Conservation (phyloP, 305 asterid genomes). For the Fraxinus floribunda region DNA sequence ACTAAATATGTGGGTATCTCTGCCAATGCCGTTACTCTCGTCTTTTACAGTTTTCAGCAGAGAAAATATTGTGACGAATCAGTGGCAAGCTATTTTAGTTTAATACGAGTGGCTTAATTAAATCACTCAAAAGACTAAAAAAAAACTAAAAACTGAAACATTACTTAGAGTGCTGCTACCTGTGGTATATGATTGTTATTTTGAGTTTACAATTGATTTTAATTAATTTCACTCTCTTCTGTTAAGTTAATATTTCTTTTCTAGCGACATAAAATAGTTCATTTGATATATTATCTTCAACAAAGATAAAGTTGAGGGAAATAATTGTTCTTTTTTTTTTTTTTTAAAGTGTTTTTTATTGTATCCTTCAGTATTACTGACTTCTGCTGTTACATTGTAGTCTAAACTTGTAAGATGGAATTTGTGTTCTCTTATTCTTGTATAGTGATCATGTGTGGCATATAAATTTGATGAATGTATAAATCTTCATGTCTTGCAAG, state of each 20-base stretch:
- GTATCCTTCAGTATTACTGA: constrained; percentile 2
- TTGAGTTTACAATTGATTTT: neutral
- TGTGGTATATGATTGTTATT: neutral
- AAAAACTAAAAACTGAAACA: neutral
- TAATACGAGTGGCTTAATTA: neutral
- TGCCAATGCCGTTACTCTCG: neutral
- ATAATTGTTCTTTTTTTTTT: constrained; percentile 1
- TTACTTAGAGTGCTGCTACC: neutral
- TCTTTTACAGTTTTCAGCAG: neutral
- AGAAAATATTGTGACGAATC: neutral
- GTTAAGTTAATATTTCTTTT: neutral
- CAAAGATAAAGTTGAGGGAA: neutral
- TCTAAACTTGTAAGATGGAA: constrained; percentile 5
- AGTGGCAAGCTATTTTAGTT: neutral
- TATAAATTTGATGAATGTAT: constrained; percentile 16
- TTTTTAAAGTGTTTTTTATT: neutral
- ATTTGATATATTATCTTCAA: neutral
- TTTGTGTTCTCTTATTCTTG: constrained; percentile 1
- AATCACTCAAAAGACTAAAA: neutral
- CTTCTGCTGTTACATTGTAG: constrained; percentile 4
- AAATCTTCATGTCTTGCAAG: constrained; percentile 37
- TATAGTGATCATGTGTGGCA: neutral
- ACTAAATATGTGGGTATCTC: neutral
- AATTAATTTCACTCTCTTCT: neutral
- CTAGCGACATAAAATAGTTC: neutral